Conservation (phyloP, 768 basidiomycete species). For the Auricularia cornea region DNA sequence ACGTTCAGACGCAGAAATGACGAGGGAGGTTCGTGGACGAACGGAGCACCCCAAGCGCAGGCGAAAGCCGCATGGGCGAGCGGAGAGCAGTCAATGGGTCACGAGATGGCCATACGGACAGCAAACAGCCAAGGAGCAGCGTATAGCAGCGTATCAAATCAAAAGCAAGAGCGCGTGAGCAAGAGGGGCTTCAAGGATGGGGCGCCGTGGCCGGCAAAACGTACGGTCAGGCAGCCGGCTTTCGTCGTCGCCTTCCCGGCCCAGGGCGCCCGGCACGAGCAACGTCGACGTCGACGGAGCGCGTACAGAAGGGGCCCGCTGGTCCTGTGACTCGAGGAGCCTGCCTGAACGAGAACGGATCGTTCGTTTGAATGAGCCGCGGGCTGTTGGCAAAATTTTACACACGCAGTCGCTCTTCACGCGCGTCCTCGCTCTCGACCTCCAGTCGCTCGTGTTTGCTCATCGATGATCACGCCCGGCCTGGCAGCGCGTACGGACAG, state of each 20-base stretch:
- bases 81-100: neutral
- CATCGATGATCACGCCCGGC: no score
- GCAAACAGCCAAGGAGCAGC: neutral
- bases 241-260: neutral
- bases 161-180: neutral
- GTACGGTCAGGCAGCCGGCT: neutral
- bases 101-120: neutral
- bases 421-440: slow-evolving; percentile 6
- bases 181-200: neutral
- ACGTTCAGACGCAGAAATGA: no score
- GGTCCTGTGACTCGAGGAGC: neutral
- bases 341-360: neutral
- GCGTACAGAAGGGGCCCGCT: neutral
- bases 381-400: neutral
- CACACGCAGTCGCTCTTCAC: slow-evolving; percentile 3
- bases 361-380: neutral
- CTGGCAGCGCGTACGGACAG: no score
- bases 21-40: no score
- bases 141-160: neutral
- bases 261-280: neutral
- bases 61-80: no score
- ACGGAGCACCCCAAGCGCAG: no score
- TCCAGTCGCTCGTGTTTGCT: slow-evolving; percentile 1
- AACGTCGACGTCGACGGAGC: neutral
- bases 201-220: neutral